A percentile compares a stretch with the other conserved stretches of the same genome.
These are phyloP conservation scores for Furcasterigmium furcatum DNA, from an alignment of 2,329 filamentous ascomycete genomes.

Conservation along the genomic window DNA sequence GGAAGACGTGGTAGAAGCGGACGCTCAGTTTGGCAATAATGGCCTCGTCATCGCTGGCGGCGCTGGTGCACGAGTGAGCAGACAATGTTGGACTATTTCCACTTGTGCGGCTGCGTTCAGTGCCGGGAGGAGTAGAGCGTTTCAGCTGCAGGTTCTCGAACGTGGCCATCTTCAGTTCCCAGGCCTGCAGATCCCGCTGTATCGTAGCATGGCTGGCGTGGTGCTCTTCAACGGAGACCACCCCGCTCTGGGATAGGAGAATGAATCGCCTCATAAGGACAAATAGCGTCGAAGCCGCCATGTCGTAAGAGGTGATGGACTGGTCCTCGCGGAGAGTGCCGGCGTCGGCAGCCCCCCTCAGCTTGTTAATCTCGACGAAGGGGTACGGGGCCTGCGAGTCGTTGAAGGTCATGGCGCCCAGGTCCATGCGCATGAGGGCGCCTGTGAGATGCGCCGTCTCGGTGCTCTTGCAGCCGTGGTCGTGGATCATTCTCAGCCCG, in stretches of 20 bases:
- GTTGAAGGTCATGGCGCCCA: slow-evolving; percentile 28
- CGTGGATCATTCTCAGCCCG: slow-evolving; percentile 20
- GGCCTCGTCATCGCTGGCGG: background rate
- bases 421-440: slow-evolving; percentile 23
- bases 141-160: background rate
- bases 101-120: no score
- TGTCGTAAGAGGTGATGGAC: background rate
- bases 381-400: slow-evolving; percentile 26
- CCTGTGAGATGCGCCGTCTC: slow-evolving; percentile 8
- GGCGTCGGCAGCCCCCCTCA: background rate
- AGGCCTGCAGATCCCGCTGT: background rate
- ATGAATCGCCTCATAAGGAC: background rate
- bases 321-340: background rate
- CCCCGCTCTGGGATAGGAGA: background rate
- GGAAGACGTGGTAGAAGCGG: background rate
- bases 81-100: no score
- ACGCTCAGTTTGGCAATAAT: background rate
- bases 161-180: background rate
- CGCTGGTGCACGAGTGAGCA: no score
- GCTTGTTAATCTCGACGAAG: slow-evolving; percentile 8
- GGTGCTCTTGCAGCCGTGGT: slow-evolving; percentile 3
- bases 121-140: no score
- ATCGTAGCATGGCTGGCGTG: background rate
- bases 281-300: background rate
- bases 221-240: background rate